phyloP scores from a whole-genome alignment of 139 green algal genomes.

The Chlorokybus atmophyticus region DNA sequence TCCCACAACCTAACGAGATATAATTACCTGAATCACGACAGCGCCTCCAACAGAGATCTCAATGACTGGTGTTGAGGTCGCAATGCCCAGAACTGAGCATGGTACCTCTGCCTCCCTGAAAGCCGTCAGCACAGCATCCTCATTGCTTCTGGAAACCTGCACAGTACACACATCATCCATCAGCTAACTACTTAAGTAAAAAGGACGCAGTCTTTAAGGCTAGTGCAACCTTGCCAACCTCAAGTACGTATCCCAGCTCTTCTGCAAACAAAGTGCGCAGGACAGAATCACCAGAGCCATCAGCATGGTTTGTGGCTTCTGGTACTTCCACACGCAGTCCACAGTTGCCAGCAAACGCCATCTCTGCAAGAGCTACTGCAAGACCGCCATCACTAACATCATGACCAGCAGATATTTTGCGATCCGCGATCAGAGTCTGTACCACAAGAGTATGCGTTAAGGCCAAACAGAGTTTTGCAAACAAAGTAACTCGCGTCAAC shows the following conservation, averaged over 20 bases:
- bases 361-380: constrained; percentile 73
- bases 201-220: neutral
- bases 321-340: constrained; percentile 58
- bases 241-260: constrained; percentile 88
- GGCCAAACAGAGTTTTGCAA: too few relatives aligned
- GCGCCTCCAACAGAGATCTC: constrained; percentile 44
- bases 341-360: constrained; percentile 63
- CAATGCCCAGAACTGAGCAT: constrained; percentile 46
- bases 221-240: constrained; percentile 25
- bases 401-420: constrained; percentile 70
- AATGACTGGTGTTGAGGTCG: constrained; percentile 6
- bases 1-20: too few relatives aligned
- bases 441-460: too few relatives aligned
- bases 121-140: constrained; percentile 37
- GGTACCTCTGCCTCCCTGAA: constrained; percentile 59
- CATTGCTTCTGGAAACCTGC: constrained; percentile 22
- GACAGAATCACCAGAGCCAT: too few relatives aligned
- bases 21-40: constrained; percentile 34
- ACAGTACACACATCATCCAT: neutral
- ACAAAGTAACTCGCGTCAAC: too few relatives aligned
- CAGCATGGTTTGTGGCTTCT: constrained; percentile 1
- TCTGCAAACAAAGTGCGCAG: constrained; percentile 82
- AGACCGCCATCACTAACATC: constrained; percentile 91
- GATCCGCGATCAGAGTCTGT: constrained; percentile 54
- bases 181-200: neutral